Conservation (phyloP, 1,284 basidiomycete species). For the Clitocybe nebularis region DNA sequence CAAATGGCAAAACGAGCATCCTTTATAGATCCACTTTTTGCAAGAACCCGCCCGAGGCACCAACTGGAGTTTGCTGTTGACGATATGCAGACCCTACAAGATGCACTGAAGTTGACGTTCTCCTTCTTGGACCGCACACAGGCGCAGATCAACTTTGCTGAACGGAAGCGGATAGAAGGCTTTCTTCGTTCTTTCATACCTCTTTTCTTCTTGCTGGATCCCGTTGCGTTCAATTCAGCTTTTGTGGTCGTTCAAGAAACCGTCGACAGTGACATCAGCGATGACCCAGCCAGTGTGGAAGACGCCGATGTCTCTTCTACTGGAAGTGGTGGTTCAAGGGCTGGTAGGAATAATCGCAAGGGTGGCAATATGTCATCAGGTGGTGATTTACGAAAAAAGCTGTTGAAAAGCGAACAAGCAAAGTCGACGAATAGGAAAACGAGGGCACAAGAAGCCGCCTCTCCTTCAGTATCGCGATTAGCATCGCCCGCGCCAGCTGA, state of each 20-base stretch:
- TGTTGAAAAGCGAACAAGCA: conserved; percentile 75
- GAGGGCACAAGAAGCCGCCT: conserved; percentile 37
- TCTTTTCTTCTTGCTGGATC: conserved; percentile 69
- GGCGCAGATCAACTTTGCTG: conserved; percentile 65
- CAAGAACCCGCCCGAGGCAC: conserved; percentile 66
- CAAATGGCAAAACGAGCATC: conserved; percentile 78
- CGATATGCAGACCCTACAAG: conserved; percentile 78
- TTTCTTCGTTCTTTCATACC: conserved; percentile 81
- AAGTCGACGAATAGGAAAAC: conserved; percentile 62
- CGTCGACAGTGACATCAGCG: conserved; percentile 50
- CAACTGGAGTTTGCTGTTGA: conserved; percentile 82
- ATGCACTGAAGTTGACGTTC: conserved; percentile 84
- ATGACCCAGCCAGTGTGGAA: conserved; percentile 45
- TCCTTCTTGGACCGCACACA: conserved; percentile 90
- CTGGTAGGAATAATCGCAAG: conserved; percentile 29
- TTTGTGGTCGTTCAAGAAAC: conserved; percentile 49
- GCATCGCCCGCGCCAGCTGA: conserved; percentile 53
- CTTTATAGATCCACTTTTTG: conserved; percentile 73
- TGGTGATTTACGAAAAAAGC: conserved; percentile 68
- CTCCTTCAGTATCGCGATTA: conserved; percentile 43
- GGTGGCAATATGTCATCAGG: conserved; percentile 37
- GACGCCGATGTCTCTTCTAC: conserved; percentile 47
- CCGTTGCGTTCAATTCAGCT: conserved; percentile 66
- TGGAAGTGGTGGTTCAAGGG: conserved; percentile 25
- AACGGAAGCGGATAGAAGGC: conserved; percentile 80